phyloP scores from a whole-genome alignment of 371 early-diverging fungal species.

The Haplosporangium sp. region DNA sequence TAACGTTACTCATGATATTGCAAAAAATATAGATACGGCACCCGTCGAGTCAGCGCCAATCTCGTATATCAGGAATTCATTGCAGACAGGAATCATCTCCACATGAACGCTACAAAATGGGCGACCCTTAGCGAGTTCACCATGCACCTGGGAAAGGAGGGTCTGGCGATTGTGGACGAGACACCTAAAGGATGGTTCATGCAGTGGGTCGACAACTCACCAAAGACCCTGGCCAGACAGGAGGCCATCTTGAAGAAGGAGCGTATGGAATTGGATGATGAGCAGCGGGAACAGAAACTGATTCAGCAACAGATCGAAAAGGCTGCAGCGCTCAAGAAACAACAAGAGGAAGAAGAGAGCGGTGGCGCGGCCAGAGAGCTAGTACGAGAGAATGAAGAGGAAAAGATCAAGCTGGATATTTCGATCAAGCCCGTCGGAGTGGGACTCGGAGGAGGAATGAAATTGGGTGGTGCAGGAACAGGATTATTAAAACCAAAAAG shows the following conservation, averaged over 20 bases:
- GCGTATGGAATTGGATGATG: constrained; percentile 82
- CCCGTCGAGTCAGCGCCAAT: constrained; percentile 89
- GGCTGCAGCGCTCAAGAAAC: constrained; percentile 69
- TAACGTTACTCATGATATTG: neutral
- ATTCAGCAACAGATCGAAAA: constrained; percentile 86
- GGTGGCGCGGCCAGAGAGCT: constrained; percentile 65
- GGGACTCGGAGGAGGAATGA: constrained; percentile 19
- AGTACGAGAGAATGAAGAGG: constrained; percentile 66
- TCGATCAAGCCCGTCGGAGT: constrained; percentile 49
- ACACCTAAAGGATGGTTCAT: constrained; percentile 92
- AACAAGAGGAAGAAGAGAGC: constrained; percentile 51
- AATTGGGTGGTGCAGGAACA: constrained; percentile 33
- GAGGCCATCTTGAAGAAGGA: constrained; percentile 89
- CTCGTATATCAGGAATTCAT: constrained; percentile 97
- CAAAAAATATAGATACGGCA: constrained; percentile 71
- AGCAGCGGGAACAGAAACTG: constrained; percentile 81
- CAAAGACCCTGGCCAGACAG: constrained; percentile 85
- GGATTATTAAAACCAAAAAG: constrained; percentile 48
- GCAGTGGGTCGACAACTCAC: constrained; percentile 92
- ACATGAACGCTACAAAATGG: constrained; percentile 98
- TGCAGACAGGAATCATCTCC: constrained; percentile 87
- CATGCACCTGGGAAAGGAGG: constrained; percentile 86
- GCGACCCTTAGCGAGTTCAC: constrained; percentile 87
- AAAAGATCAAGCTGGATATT: constrained; percentile 74
- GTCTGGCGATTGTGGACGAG: constrained; percentile 89